Evolutionary conservation across 306 rosid genomes (phyloP), one percentile per base, ranked within the genome.

Genomic region (Astragalus glycyphyllos): DNA sequence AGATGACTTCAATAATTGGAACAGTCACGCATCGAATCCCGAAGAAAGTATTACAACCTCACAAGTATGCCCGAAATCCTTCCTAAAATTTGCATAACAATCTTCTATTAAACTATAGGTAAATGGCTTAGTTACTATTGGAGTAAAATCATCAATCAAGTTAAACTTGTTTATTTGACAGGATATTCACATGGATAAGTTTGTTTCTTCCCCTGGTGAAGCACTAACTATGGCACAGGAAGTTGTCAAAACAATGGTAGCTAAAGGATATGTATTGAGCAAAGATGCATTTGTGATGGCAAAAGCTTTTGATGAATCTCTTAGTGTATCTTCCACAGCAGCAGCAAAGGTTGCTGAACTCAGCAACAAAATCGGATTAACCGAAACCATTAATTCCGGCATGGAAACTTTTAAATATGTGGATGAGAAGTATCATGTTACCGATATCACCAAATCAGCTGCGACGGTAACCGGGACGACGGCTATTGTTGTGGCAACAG

Each of bases 261-360:
- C 99, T 48, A 94, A 88, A 71, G 99, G 99, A 48, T 94, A 87
- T 79, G 89, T 89, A 8, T 69, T 94, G 55, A 83, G 97, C 14
- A 89, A 87, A 79, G 99, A 86, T 58, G 95, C 99, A 46, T 77
- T 91, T 55, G 32, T 83, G 46, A 89, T 83, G 92, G 99, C 97
- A 51, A 94, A 86, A 84, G 83, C 84, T 17, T 84, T 91, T 56
- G 99, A 94, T 11, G 96, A 94, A 73, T 91, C 95, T 11, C 75
- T 69, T 48, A 79, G 32, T 40, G 88, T 89, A 71, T 86, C 99
- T 54, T 89, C 97, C 6, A 62, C 83, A 5, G 97, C 99, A 15
- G 87, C 91, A 71, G 80, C 92, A 73, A 94, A 85, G 77, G 82
- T 94, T 64, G 82, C 57, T 0, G 91, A 91, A 77, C 81, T 94